Evolutionary conservation across 805 yeast species (phyloP).

Genomic region (Yarrowia sp.): DNA sequence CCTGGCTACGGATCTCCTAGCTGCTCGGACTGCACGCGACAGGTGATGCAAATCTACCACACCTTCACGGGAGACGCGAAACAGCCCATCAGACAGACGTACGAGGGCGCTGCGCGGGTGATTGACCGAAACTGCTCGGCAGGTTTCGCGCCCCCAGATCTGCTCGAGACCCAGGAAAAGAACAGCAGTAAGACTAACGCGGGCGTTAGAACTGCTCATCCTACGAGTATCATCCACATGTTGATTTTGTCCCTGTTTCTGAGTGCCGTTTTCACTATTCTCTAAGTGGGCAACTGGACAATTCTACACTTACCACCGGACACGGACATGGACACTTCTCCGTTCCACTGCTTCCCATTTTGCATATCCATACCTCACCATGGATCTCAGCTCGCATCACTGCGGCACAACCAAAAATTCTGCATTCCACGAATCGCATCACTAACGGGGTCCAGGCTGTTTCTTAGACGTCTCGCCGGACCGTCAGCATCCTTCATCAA

Average conservation of each 20-base stretch:
- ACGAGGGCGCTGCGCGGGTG: constrained; percentile 45
- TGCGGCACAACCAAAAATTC: neutral
- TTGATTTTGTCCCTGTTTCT: constrained; percentile 8
- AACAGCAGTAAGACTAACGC: constrained; percentile 22
- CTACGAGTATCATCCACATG: neutral
- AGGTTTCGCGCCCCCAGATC: constrained; percentile 28
- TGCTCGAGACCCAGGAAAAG: neutral
- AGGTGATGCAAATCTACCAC: constrained; percentile 46
- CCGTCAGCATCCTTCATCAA: constrained; percentile 20
- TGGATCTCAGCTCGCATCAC: neutral
- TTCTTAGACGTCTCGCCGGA: too few relatives aligned
- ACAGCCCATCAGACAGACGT: constrained; percentile 46
- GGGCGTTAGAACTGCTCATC: constrained; percentile 1
- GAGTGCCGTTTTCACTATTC: constrained; percentile 7
- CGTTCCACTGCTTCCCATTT: too few relatives aligned
- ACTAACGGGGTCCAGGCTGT: constrained; percentile 1
- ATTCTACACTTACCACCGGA: too few relatives aligned
- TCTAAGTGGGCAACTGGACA: neutral
- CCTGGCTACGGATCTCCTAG: constrained; percentile 41
- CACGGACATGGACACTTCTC: too few relatives aligned
- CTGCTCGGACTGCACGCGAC: constrained; percentile 45
- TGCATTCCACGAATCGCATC: constrained; percentile 15
- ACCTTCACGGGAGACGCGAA: constrained; percentile 43
- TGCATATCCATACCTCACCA: too few relatives aligned
- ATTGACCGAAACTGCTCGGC: constrained; percentile 44